Percentiles rank a stretch among this genome's conserved stretches.
phyloP scores from a whole-genome alignment of 768 basidiomycete species.

The Russula vinacea region DNA sequence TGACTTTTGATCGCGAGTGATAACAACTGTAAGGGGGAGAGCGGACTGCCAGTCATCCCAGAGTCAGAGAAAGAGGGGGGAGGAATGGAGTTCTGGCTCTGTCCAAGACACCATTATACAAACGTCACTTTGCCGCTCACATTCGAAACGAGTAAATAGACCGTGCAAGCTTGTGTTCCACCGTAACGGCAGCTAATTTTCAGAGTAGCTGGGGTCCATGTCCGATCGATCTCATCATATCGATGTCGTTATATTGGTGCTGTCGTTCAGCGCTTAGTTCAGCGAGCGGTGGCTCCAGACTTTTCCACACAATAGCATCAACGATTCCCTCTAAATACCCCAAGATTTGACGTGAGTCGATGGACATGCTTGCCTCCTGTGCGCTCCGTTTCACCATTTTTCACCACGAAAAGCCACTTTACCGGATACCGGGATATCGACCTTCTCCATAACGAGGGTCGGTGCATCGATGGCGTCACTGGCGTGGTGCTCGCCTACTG shows the following conservation, averaged over 20 bases:
- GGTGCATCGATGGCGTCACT: too few species aligned
- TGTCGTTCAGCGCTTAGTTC: background rate
- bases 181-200: background rate
- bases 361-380: background rate
- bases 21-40: background rate
- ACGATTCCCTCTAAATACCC: background rate
- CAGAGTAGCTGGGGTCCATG: conserved; percentile 14
- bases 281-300: background rate
- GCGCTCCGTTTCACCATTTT: background rate
- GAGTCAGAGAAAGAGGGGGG: background rate
- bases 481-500: too few species aligned
- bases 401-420: background rate
- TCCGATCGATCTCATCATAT: conserved; percentile 11
- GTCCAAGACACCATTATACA: background rate
- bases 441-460: too few species aligned
- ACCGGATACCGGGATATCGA: background rate
- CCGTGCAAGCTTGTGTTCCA: background rate
- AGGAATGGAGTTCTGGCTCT: background rate
- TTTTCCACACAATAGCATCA: background rate
- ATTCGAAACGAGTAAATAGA: background rate
- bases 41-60: background rate
- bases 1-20: conserved; percentile 8
- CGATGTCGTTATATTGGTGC: background rate
- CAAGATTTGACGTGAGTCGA: background rate
- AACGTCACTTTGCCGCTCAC: background rate